phyloP scores from a whole-genome alignment of 1,139 yeast species.

The Blastobotrys serpentis region DNA sequence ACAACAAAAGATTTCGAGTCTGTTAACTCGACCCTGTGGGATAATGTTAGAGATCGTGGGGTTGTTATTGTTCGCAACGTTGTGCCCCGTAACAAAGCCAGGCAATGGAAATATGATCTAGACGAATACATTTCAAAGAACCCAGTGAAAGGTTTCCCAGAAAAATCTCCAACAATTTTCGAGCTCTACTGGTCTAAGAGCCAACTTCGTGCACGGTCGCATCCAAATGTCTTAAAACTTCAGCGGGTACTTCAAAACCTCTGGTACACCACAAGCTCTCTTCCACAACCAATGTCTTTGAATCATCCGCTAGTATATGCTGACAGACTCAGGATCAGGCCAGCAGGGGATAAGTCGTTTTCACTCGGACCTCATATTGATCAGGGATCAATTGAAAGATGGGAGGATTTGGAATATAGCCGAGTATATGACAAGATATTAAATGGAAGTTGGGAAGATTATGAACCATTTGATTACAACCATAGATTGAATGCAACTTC shows the following conservation, averaged over 20 bases:
- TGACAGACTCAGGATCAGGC: slow-evolving; percentile 51
- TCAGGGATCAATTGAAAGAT: slow-evolving; percentile 49
- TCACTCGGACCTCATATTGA: slow-evolving; percentile 48
- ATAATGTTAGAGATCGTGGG: slow-evolving; percentile 32
- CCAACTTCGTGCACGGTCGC: slow-evolving; percentile 46
- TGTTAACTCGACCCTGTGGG: slow-evolving; percentile 16
- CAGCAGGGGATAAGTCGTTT: slow-evolving; percentile 42
- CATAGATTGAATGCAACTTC: slow-evolving; percentile 42
- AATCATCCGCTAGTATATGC: slow-evolving; percentile 50
- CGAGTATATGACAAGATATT: slow-evolving; percentile 44
- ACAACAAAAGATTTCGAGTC: slow-evolving; percentile 14
- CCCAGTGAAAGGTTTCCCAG: slow-evolving; percentile 31
- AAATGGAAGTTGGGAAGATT: slow-evolving; percentile 50
- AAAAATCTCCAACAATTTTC: slow-evolving; percentile 37
- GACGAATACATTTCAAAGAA: slow-evolving; percentile 31
- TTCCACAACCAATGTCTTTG: slow-evolving; percentile 32
- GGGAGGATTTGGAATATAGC: slow-evolving; percentile 47
- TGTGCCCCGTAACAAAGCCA: slow-evolving; percentile 35
- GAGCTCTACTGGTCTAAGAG: slow-evolving; percentile 47
- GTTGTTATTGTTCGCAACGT: slow-evolving; percentile 39
- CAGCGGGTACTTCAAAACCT: slow-evolving; percentile 39
- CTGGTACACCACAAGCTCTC: slow-evolving; percentile 33
- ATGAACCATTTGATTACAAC: slow-evolving; percentile 46
- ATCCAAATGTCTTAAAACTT: slow-evolving; percentile 40
- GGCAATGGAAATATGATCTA: slow-evolving; percentile 29